These are phyloP conservation scores for Lojkania enalia DNA, from an alignment of 2,329 filamentous ascomycete genomes.

Conservation along the genomic window DNA sequence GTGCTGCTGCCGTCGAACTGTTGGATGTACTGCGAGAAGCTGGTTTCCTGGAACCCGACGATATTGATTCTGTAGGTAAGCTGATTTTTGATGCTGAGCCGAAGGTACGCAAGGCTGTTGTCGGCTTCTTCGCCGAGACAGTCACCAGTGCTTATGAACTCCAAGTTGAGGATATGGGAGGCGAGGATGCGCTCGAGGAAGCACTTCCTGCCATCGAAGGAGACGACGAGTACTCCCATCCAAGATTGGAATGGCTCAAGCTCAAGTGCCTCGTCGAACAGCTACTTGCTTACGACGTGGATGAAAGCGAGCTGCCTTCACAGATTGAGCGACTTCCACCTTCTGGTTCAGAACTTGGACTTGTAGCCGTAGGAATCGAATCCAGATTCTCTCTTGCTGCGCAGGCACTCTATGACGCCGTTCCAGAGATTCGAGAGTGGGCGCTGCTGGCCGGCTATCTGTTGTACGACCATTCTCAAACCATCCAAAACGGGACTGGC, in stretches of 20 bases:
- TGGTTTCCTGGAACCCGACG: conserved; percentile 85
- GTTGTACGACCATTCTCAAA: conserved; percentile 80
- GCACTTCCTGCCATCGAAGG: conserved; percentile 70
- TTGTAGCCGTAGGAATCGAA: conserved; percentile 67
- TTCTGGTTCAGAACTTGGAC: conserved; percentile 47
- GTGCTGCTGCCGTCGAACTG: conserved; percentile 77
- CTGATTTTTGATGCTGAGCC: conserved; percentile 87
- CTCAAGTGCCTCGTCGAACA: conserved; percentile 89
- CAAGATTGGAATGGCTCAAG: conserved; percentile 83
- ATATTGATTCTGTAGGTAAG: conserved; percentile 85
- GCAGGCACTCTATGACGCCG: conserved; percentile 80
- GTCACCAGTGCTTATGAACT: conserved; percentile 79
- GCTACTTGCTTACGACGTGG: conserved; percentile 77
- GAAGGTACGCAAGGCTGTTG: conserved; percentile 83
- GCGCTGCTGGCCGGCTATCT: conserved; percentile 87
- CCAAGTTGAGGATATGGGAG: conserved; percentile 82
- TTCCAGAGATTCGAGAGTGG: conserved; percentile 83
- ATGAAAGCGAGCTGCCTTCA: conserved; percentile 60
- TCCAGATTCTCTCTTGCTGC: conserved; percentile 85
- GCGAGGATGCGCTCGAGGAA: conserved; percentile 76
- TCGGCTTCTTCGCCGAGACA: conserved; percentile 86
- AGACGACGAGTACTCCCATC: conserved; percentile 72
- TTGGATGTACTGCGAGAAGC: conserved; percentile 80
- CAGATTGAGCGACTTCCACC: conserved; percentile 51
- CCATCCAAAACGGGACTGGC: conserved; percentile 56